phyloP scores from a whole-genome alignment of 1,139 yeast species.

The Saccharomyces hybrid region DNA sequence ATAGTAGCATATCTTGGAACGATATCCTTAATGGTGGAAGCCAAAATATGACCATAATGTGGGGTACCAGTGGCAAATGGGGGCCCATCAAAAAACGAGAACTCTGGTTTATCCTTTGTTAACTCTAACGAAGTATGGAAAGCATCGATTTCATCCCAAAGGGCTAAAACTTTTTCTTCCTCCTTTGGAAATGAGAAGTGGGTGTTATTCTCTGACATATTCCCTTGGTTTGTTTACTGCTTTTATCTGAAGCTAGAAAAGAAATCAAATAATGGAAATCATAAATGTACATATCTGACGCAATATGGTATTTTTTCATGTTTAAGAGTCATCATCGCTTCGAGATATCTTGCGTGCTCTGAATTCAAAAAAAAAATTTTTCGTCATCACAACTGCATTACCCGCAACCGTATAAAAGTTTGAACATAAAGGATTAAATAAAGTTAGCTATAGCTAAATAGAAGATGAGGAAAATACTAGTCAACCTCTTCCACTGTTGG shows the following conservation, averaged over 20 bases:
- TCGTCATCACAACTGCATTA: neutral
- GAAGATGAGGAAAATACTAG: conserved; percentile 24
- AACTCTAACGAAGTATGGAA: conserved; percentile 80
- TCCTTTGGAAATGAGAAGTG: conserved; percentile 65
- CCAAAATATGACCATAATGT: conserved; percentile 93
- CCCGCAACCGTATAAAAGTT: neutral
- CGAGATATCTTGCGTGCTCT: neutral
- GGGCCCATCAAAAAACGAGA: conserved; percentile 96
- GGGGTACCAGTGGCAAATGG: conserved; percentile 99
- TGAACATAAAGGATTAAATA: neutral
- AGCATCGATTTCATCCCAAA: conserved; percentile 89
- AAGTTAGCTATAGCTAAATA: neutral
- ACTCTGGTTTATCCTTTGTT: conserved; percentile 77
- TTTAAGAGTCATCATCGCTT: neutral
- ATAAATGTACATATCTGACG: neutral
- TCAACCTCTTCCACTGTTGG: conserved; percentile 72
- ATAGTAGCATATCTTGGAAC: conserved; percentile 96
- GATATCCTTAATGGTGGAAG: conserved; percentile 93
- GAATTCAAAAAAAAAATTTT: neutral
- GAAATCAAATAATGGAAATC: neutral
- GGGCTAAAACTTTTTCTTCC: conserved; percentile 70
- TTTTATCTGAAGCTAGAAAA: neutral
- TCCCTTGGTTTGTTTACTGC: neutral
- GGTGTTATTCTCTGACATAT: conserved; percentile 26
- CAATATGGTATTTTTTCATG: neutral